Base-by-base conservation (phyloP, 2,329 filamentous ascomycete genomes). In the Didymella arachidicola region DNA sequence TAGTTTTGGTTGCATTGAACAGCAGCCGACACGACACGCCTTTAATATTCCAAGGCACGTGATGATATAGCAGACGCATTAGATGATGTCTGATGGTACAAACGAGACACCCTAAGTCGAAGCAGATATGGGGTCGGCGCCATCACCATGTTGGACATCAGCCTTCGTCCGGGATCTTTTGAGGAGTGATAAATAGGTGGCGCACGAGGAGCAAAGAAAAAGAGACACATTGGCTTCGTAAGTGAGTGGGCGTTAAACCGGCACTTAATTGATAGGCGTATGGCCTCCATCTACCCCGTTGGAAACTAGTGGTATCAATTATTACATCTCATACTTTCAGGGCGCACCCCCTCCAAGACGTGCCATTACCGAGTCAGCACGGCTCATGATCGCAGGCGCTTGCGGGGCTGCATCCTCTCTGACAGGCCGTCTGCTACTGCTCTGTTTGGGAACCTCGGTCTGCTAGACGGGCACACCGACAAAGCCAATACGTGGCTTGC, bases 391-490 rank as follows among this genome's bases (percentile, higher is more conserved):
- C 44, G 8, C 41, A 27, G 11, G 7, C 14, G 14, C 36, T 10
- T 19, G n/a, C 25, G 44, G 52, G 34, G 46, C 47, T 22, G 34
- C 5, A 14, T 32, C n/a, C 3, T 19, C 32, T 26, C 6, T 19
- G 11, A 26, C 30, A 29, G 36, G 25, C n/a, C 3, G 19, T 3
- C 4, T 16, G 39, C 25, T 16, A 18, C 26, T 42, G 16, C 32
- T 32, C 14, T 43, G 29, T 26, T 43, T 18, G 7, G 36, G 32
- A 2, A 12, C 18, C 48, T 30, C 11, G 27, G 14, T 19, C 42
- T 58, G 44, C 47, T 62, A 83, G 67, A 83, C 80, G 43, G 81
- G 81, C 72, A 82, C 81, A 60, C 81, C 81, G 49, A 76, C 76
- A 63, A 81, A 80, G 30, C 80, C 80, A 55, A 83, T 81, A 70